Percentiles rank a stretch among this genome's conserved stretches.
Evolutionary conservation across 139 green algal genomes (phyloP).

Genomic region (Closterium sp.): DNA sequence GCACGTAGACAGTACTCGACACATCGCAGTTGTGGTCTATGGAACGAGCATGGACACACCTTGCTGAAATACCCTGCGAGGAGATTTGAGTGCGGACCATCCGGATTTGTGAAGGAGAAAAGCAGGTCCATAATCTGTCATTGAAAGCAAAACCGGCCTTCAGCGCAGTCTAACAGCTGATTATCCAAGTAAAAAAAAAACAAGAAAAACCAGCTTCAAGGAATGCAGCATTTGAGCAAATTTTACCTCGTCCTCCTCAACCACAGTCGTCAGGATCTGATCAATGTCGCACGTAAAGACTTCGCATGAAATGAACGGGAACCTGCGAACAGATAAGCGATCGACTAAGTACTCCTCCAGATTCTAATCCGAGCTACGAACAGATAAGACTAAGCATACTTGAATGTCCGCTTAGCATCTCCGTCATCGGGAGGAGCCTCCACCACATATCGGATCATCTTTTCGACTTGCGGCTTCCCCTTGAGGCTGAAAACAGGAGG

Average conservation of each 20-base stretch:
- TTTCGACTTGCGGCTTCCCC: constrained; percentile 29
- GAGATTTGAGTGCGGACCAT: constrained; percentile 68
- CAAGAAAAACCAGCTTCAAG: no score
- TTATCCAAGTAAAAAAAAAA: no score
- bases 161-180: no score
- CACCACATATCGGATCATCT: constrained; percentile 48
- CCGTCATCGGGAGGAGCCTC: constrained; percentile 44
- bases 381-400: constrained; percentile 25
- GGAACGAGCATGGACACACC: constrained; percentile 66
- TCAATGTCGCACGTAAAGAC: constrained; percentile 97
- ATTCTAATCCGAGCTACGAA: background rate
- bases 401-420: constrained; percentile 51
- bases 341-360: background rate
- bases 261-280: constrained; percentile 82
- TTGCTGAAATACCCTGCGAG: constrained; percentile 90
- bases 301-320: constrained; percentile 94
- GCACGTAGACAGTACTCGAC: background rate
- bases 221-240: background rate
- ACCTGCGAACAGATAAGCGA: constrained; percentile 65
- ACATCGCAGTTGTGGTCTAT: background rate
- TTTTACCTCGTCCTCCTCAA: constrained; percentile 66
- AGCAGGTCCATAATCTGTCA: constrained; percentile 60
- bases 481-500: background rate
- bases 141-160: background rate
- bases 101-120: constrained; percentile 73